Base-by-base conservation (phyloP, 345 rosid genomes). In the Moringa oleifera region DNA sequence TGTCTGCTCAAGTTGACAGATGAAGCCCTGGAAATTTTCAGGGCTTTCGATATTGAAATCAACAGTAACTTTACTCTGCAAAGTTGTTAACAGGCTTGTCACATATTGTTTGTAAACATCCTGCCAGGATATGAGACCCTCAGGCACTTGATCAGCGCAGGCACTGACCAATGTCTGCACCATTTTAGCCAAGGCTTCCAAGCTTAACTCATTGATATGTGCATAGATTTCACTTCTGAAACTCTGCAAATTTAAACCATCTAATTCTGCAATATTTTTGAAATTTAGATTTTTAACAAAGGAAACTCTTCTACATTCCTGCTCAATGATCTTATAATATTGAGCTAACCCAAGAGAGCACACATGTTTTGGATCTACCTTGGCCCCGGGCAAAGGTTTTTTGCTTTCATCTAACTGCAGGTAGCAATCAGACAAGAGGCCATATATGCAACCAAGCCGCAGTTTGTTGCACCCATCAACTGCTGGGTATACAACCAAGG, bases 161-260 rank as follows among this genome's bases (percentile, higher is more conserved):
- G 73, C 59, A 64, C 83, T 63, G 51, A 66, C 75, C 66, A 88
- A 67, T 21, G 65, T 73, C 74, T 76, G 73, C 22, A 90, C 97
- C 95, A 94, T 81, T 69, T 74, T 75, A 63, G 99, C 91, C 82
- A 94, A 82, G 71, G 89, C 87, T 71, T 90, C 93, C 79, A 94
- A 60, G 73, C 68, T 82, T 68, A 33, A 37, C 61, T 88, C 91
- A 60, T 81, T 71, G 57, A 81, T 69, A 51, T 83, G 83, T 22
- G 77, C 73, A 73, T 66, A 85, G 51, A 94, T 81, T 82, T 94
- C 99, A 20, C 62, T 71, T 23, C 65, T 72, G 79, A 90, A 81
- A 66, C 73, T 72, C 72, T 79, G 75, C 61, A 85, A 66, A 78
- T 86, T 86, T 63, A 87, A 70, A 71, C 90, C 90, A 53, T 79